phyloP scores from a whole-genome alignment of 2,329 filamentous ascomycete genomes.

The Curvularia sp. region DNA sequence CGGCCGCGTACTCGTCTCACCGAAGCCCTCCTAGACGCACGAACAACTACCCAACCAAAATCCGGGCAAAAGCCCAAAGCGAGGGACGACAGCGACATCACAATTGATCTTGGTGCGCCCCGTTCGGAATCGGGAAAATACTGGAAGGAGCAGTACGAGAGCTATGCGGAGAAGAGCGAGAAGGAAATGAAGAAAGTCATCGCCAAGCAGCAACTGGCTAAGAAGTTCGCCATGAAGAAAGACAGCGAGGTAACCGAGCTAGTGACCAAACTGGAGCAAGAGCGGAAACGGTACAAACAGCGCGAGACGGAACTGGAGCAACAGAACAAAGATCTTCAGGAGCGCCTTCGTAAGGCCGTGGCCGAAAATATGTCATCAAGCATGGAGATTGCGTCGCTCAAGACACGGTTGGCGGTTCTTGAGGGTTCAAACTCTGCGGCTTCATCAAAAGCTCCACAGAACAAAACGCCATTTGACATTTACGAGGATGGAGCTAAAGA shows the following conservation, averaged over 20 bases:
- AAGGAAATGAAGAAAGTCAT: conserved; percentile 78
- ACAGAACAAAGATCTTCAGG: conserved; percentile 59
- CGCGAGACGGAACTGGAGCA: conserved; percentile 71
- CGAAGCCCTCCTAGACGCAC: conserved; percentile 54
- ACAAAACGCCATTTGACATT: conserved; percentile 38
- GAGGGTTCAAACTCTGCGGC: conserved; percentile 33
- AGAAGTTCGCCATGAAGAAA: conserved; percentile 79
- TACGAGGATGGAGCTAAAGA: conserved; percentile 42
- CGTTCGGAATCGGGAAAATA: conserved; percentile 77
- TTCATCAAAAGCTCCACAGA: conserved; percentile 25
- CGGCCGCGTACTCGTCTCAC: conserved; percentile 54
- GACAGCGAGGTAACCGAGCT: conserved; percentile 74
- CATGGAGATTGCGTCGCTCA: conserved; percentile 46
- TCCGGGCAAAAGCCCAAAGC: conserved; percentile 42
- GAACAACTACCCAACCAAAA: conserved; percentile 49
- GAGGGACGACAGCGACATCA: conserved; percentile 66
- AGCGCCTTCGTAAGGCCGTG: conserved; percentile 44
- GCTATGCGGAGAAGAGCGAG: conserved; percentile 74
- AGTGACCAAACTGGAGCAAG: conserved; percentile 69
- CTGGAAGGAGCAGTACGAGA: conserved; percentile 80
- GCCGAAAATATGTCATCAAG: conserved; percentile 42
- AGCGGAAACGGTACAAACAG: conserved; percentile 68
- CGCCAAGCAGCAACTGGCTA: conserved; percentile 79
- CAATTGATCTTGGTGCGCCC: conserved; percentile 74
- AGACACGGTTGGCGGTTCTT: conserved; percentile 39